Base-by-base conservation (phyloP, 2,329 filamentous ascomycete genomes). In the Botrytis sinoallii region DNA sequence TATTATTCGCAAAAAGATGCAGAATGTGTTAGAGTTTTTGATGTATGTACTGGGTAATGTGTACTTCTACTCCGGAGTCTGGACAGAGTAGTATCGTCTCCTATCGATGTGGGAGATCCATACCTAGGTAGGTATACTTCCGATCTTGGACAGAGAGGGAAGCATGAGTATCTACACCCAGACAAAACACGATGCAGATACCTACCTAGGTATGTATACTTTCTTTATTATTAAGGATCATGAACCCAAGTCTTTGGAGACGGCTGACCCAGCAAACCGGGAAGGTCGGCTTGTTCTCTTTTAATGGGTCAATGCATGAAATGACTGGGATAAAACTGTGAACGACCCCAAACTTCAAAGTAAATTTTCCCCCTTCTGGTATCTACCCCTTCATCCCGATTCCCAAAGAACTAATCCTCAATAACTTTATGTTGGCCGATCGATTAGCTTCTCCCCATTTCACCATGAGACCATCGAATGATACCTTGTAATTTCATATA, bases 221-320 rank as follows among this genome's bases (percentile, higher is more conserved):
- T 22, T 14, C 42, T 48, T 32, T 32, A 42, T 38, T 12, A 35
- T 48, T 12, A 38, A 35, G 38, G 35, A 22, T 38, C 29, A 38
- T 52, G 46, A 59, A 59, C 70, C 70, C 70, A 72, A 25, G 48
- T 59, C 70, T 68, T 40, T 60, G 70, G 70, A 71, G 60, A 71
- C 70, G 70, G 70, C 70, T 38, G 70, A 66, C 70, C 70, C 70
- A 71, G 60, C 46, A 71, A 52, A 66, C 70, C 70, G 70, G 65
- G 70, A 71, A 44, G 35, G 60, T 46, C 70, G 60, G 70, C 70
- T 71, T 67, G 38, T 52, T 55, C 38, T 68, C 52, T 44, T 57
- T 57, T 66, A 60, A 72, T 52, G 70, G 63, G 70, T 60, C 63
- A 32, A 72, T 72, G 70, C 70, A 72, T 55, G 70, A 59, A 72